Evolutionary conservation across 805 yeast species (phyloP).

Genomic region (Yamadazyma paraphyllophila): DNA sequence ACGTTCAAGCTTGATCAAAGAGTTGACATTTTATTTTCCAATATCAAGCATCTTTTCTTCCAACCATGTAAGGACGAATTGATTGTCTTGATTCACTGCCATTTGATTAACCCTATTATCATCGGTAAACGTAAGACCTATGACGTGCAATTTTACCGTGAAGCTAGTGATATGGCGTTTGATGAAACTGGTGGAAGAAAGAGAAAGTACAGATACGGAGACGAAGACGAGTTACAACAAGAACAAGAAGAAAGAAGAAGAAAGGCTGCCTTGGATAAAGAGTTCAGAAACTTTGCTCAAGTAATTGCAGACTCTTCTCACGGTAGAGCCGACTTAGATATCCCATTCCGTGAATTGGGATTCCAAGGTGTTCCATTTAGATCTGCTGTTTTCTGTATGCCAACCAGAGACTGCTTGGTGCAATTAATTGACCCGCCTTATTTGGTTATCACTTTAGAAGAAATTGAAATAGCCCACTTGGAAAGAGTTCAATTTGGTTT

Average conservation of each 20-base stretch:
- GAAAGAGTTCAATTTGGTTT: conserved; percentile 98
- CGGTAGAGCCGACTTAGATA: conserved; percentile 82
- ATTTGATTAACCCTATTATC: conserved; percentile 87
- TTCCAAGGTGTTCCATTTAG: conserved; percentile 97
- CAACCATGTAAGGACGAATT: conserved; percentile 96
- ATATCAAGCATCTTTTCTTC: conserved; percentile 89
- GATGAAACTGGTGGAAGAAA: conserved; percentile 96
- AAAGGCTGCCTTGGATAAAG: conserved; percentile 86
- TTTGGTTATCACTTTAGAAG: conserved; percentile 84
- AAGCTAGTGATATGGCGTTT: conserved; percentile 92
- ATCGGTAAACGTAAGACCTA: conserved; percentile 94
- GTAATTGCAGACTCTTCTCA: conserved; percentile 84
- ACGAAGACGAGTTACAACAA: conserved; percentile 96
- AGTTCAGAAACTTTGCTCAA: conserved; percentile 86
- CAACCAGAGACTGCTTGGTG: conserved; percentile 93
- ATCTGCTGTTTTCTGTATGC: conserved; percentile 91
- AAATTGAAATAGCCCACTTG: conserved; percentile 89
- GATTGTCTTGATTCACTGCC: conserved; percentile 88
- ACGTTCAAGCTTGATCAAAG: conserved; percentile 80
- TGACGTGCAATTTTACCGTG: conserved; percentile 95
- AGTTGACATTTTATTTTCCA: conserved; percentile 84
- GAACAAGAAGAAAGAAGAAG: conserved; percentile 97
- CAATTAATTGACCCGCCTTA: conserved; percentile 95
- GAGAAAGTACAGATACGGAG: conserved; percentile 87
- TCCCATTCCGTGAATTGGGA: conserved; percentile 94